phyloP scores from a whole-genome alignment of 164 flowering plant genomes.

The Piper longum region DNA sequence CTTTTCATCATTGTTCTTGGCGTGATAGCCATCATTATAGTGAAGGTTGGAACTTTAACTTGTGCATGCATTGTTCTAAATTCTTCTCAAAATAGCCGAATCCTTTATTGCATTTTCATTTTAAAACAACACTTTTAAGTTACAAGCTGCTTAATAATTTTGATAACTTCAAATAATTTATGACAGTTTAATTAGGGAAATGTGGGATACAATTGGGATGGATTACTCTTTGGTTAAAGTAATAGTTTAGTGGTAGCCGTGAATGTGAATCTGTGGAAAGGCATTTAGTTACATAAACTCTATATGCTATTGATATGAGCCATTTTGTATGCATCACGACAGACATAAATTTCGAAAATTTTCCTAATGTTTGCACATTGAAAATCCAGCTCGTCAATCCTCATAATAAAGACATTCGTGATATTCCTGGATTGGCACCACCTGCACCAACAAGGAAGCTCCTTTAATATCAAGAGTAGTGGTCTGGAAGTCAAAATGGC shows the following conservation, averaged over 20 bases:
- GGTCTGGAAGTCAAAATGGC: not conserved
- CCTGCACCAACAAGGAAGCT: conserved; percentile 55
- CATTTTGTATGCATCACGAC: too few species aligned
- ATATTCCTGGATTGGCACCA: conserved; percentile 89
- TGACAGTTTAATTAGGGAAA: too few species aligned
- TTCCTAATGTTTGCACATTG: not conserved
- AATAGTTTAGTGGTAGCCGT: too few species aligned
- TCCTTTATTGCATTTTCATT: not conserved
- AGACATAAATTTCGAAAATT: too few species aligned
- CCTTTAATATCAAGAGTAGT: conserved; percentile 33
- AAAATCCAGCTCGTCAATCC: conserved; percentile 66
- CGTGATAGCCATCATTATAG: conserved; percentile 74
- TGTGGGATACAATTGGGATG: too few species aligned
- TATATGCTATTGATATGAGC: not conserved
- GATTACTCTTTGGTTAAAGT: too few species aligned
- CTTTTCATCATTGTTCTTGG: conserved; percentile 73
- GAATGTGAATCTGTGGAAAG: too few species aligned
- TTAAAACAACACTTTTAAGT: not conserved
- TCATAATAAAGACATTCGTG: conserved; percentile 68
- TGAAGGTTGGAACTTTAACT: conserved; percentile 37
- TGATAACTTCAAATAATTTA: too few species aligned
- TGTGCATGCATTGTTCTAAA: not conserved
- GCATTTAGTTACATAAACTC: not conserved
- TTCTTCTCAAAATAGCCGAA: not conserved
- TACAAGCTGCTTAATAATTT: not conserved